A percentile compares a stretch with the other conserved stretches of the same genome.
These are phyloP conservation scores for Saxophila tyrrhenica DNA, from an alignment of 495 filamentous ascomycete genomes.

Conservation along the genomic window DNA sequence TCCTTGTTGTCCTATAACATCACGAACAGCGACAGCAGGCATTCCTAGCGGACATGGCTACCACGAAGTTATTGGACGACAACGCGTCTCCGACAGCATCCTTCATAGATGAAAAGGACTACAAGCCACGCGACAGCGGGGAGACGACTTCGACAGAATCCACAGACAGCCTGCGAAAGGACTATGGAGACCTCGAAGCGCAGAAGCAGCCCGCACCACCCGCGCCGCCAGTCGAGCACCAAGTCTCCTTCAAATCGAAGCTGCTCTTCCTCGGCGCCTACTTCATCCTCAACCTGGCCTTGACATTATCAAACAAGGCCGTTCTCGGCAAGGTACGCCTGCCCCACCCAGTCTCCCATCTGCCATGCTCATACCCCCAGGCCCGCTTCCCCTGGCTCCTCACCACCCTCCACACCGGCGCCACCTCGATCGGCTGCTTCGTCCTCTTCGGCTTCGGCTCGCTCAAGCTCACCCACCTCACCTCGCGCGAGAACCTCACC, in stretches of 20 bases:
- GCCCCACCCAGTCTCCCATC: neutral
- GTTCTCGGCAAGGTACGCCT: slow-evolving; percentile 38
- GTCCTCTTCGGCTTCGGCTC: slow-evolving; percentile 35
- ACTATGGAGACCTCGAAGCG: slow-evolving; percentile 40
- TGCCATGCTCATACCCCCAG: slow-evolving; percentile 20
- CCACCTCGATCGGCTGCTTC: slow-evolving; percentile 40
- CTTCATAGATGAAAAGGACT: neutral
- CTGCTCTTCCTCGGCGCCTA: slow-evolving; percentile 34
- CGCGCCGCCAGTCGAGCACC: slow-evolving; percentile 9
- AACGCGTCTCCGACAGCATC: neutral
- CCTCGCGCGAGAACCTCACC: slow-evolving; percentile 34
- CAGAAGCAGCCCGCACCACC: neutral
- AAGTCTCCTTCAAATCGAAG: slow-evolving; percentile 30
- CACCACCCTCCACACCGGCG: slow-evolving; percentile 41
- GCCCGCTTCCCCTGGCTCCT: slow-evolving; percentile 48
- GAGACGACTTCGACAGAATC: neutral
- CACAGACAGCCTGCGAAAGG: slow-evolving; percentile 1
- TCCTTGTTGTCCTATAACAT: too few relatives aligned
- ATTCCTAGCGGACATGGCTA: neutral
- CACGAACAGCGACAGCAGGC: neutral
- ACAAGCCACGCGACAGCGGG: neutral
- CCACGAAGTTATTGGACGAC: neutral
- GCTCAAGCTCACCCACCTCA: slow-evolving; percentile 38
- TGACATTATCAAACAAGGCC: slow-evolving; percentile 47
- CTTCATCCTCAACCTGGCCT: slow-evolving; percentile 40